A percentile compares a stretch with the other conserved stretches of the same genome.
Conservation (phyloP, 306 rosid species). For the Sophora flavescens region DNA sequence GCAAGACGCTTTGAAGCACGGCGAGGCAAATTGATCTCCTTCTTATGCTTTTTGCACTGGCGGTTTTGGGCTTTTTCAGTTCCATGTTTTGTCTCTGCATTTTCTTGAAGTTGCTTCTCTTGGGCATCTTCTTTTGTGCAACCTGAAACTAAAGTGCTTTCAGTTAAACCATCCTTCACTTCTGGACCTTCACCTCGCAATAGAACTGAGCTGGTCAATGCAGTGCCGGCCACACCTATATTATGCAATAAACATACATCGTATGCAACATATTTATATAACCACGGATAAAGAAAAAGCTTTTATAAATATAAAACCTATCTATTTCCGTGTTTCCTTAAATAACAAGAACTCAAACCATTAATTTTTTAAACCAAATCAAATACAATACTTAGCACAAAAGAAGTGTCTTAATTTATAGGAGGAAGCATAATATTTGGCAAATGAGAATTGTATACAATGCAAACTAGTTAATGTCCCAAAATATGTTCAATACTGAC, state of each 20-base stretch:
- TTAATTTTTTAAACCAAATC: conserved; percentile 21
- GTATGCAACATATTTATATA: conserved; percentile 42
- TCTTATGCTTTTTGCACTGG: conserved; percentile 51
- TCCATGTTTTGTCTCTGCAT: conserved; percentile 42
- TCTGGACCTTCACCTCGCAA: conserved; percentile 38
- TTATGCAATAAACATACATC: conserved; percentile 35
- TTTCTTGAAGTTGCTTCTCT: conserved; percentile 47
- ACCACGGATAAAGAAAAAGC: conserved; percentile 27
- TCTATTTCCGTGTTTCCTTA: conserved; percentile 8
- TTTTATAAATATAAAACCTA: not conserved
- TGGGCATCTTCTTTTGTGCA: conserved; percentile 28
- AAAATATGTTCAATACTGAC: conserved; percentile 26
- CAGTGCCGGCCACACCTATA: conserved; percentile 41
- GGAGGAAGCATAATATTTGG: conserved; percentile 18
- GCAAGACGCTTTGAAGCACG: conserved; percentile 94
- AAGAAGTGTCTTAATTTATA: not conserved
- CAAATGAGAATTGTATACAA: conserved; percentile 14
- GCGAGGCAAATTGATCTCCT: conserved; percentile 65
- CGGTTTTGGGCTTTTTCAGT: conserved; percentile 43
- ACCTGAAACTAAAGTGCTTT: conserved; percentile 42
- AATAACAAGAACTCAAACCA: conserved; percentile 4
- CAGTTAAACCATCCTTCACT: conserved; percentile 45
- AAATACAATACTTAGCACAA: not conserved
- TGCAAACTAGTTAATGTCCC: conserved; percentile 8
- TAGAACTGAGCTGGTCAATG: conserved; percentile 46